phyloP scores from a whole-genome alignment of 305 asterid species.

The Lippia alba region DNA sequence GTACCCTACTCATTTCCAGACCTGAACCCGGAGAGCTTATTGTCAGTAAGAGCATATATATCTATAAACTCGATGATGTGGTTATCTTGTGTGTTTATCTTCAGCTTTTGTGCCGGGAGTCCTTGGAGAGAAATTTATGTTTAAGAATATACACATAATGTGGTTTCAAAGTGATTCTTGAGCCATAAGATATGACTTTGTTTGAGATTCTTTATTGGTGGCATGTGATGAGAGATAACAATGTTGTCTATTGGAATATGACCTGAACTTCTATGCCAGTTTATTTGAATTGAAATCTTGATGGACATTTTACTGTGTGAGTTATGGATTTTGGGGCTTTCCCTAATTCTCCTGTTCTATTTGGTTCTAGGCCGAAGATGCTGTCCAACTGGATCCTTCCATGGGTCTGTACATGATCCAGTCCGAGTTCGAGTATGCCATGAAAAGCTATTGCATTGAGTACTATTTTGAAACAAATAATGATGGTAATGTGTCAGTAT shows the following conservation, averaged over 20 bases:
- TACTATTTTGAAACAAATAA: slow-evolving; percentile 64
- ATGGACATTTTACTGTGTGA: neutral
- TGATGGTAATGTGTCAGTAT: slow-evolving; percentile 54
- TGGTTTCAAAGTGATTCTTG: neutral
- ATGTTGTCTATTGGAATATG: neutral
- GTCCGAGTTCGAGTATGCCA: slow-evolving; percentile 78
- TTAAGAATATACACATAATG: neutral
- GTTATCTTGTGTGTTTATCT: neutral
- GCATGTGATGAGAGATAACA: neutral
- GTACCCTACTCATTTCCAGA: neutral
- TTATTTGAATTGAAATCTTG: neutral
- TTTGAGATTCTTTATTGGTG: slow-evolving; percentile 3
- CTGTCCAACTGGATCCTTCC: slow-evolving; percentile 54
- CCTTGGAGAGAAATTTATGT: no score
- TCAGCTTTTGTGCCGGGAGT: neutral
- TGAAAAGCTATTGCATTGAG: slow-evolving; percentile 87
- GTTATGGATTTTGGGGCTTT: no score
- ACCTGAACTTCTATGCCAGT: neutral
- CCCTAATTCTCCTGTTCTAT: neutral
- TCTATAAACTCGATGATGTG: neutral
- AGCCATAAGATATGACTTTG: neutral
- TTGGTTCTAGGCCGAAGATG: slow-evolving; percentile 69
- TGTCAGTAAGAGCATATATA: neutral
- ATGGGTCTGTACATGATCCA: slow-evolving; percentile 78
- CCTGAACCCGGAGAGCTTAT: neutral